These are phyloP conservation scores for Chrysoporthe cubensis DNA, from an alignment of 2,329 filamentous ascomycete genomes.

Conservation along the genomic window DNA sequence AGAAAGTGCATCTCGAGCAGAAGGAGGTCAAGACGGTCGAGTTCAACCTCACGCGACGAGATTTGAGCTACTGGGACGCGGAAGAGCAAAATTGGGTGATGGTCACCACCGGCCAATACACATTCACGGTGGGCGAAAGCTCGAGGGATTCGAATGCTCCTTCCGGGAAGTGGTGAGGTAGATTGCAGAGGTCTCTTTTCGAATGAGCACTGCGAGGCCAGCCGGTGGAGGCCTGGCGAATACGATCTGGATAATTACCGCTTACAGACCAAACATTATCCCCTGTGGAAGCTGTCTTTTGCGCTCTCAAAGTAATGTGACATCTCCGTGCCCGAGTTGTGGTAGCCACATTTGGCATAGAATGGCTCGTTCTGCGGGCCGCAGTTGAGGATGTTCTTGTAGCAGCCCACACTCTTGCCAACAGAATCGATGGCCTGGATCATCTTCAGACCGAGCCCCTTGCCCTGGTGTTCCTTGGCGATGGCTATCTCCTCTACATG, in stretches of 20 bases:
- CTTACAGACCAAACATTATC: slow-evolving; percentile 5
- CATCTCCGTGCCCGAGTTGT: slow-evolving; percentile 29
- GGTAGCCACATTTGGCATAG: slow-evolving; percentile 52
- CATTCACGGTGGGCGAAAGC: slow-evolving; percentile 43
- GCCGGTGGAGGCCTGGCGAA: too few relatives aligned
- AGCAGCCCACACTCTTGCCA: slow-evolving; percentile 74
- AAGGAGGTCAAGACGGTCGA: slow-evolving; percentile 58
- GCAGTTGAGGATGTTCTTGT: slow-evolving; percentile 82
- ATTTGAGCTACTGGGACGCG: slow-evolving; percentile 75
- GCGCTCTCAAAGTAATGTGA: slow-evolving; percentile 27
- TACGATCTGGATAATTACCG: neutral
- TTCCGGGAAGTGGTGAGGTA: slow-evolving; percentile 26
- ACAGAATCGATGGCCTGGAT: slow-evolving; percentile 78
- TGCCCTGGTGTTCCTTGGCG: slow-evolving; percentile 77
- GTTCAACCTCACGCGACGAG: slow-evolving; percentile 66
- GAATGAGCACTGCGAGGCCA: neutral
- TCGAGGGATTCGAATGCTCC: slow-evolving; percentile 34
- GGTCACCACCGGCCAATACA: slow-evolving; percentile 50
- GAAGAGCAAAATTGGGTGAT: slow-evolving; percentile 71
- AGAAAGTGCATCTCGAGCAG: slow-evolving; percentile 64
- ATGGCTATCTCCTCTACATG: slow-evolving; percentile 88
- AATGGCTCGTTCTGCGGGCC: slow-evolving; percentile 78
- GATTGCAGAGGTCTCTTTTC: neutral
- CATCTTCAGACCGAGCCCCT: slow-evolving; percentile 76
- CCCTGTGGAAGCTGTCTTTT: slow-evolving; percentile 25